Base-by-base conservation (phyloP, 331 rosid species). In the Rosa hybrid region DNA sequence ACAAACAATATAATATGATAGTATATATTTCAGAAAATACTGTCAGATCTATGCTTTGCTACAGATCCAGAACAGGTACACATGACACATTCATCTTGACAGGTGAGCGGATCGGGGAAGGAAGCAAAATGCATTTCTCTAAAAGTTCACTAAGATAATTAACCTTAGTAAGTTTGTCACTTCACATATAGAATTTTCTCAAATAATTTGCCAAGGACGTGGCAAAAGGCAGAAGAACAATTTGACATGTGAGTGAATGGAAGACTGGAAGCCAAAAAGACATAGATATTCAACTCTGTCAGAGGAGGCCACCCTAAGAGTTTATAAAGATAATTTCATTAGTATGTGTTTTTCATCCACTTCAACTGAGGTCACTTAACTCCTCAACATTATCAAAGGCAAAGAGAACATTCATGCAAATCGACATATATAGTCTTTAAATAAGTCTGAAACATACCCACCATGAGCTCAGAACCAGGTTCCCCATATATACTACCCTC, bases 391-490 rank as follows among this genome's bases (percentile, higher is more conserved):
- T 54, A 20, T 21, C 38, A 30, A 30, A 51, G 14, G 39, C 74
- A 5, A 7, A 20, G 42, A 44, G 8, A 39, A 30, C 34, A 48
- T 17, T 50, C 63, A 27, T 46, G n/a, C 2, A 18, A 69, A 41
- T 23, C 27, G 12, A 8, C 11, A 6, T 48, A 0, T 25, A 14
- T 27, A 18, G 60, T 73, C 44, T 3, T 16, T 73, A 73, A 63
- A 3, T 0, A 4, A 20, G 80, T 48, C 74, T 50, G 84, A 83
- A 71, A 93, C 97, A 72, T 93, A 95, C 98, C 99, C 98, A 82
- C 99, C 99, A 84, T 95, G 99, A 88, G 99, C 99, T 87, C 99
- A 44, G 93, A 84, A 78, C 93, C 97, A 82, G 99, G 98, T 82
- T 95, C 99, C 56, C 99, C 99, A 34, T 91, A 87, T 87, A 92